Evolutionary conservation across 805 yeast species (phyloP).

Genomic region (Kodamaea nitidulidarum): DNA sequence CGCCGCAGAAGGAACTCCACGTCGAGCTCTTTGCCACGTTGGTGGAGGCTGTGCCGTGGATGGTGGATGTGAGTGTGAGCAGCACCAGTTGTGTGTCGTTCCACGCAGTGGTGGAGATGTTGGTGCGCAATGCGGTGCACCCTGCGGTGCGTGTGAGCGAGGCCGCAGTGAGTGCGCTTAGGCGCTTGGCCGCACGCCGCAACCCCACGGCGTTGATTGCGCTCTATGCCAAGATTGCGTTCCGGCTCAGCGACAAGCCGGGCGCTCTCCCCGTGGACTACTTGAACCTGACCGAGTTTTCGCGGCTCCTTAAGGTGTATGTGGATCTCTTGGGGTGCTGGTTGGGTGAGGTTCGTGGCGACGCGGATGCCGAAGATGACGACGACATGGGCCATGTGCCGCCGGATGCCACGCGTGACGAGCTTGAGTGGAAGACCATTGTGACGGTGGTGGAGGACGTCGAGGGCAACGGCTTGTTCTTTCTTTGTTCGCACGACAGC

Average conservation of each 20-base stretch:
- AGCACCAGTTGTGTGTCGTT: constrained; percentile 40
- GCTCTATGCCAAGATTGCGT: constrained; percentile 73
- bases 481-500: constrained; percentile 83
- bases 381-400: constrained; percentile 26
- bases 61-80: constrained; percentile 16
- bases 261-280: constrained; percentile 53
- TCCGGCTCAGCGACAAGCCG: constrained; percentile 73
- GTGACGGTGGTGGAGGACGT: constrained; percentile 88
- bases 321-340: constrained; percentile 79
- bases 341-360: constrained; percentile 54
- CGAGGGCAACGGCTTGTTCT: constrained; percentile 92
- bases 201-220: constrained; percentile 70
- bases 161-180: constrained; percentile 62
- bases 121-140: constrained; percentile 75
- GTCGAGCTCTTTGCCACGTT: constrained; percentile 65
- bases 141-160: constrained; percentile 55
- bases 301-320: constrained; percentile 59
- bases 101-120: constrained; percentile 64
- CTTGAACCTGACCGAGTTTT: constrained; percentile 58
- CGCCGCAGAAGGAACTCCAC: constrained; percentile 35
- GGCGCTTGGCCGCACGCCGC: constrained; percentile 59
- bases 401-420: constrained; percentile 38
- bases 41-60: constrained; percentile 71
- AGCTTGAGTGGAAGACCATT: constrained; percentile 70
- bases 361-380: constrained; percentile 5